phyloP scores from a whole-genome alignment of 2,329 filamentous ascomycete species.

The Fusarium palustre region DNA sequence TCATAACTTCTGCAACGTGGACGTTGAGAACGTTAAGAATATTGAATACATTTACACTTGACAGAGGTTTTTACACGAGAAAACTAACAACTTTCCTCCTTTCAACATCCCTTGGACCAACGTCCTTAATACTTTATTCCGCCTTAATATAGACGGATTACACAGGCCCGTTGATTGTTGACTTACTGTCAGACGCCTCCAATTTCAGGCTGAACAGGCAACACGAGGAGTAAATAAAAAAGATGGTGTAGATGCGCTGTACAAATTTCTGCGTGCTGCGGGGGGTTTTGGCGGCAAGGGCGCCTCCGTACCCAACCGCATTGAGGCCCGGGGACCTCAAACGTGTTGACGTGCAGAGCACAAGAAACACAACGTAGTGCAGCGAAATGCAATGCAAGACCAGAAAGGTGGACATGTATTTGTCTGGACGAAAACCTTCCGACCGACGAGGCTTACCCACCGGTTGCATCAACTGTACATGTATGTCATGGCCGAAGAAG shows the following conservation, averaged over 20 bases:
- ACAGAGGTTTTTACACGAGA: background rate
- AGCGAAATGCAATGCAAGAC: conserved; percentile 28
- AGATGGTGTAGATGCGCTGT: conserved; percentile 60
- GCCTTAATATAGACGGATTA: conserved; percentile 6
- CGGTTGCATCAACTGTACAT: conserved; percentile 31
- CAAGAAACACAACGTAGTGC: conserved; percentile 17
- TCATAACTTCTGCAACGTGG: background rate
- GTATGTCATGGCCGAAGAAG: conserved; percentile 9
- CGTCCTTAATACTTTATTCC: background rate
- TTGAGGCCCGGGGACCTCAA: conserved; percentile 42
- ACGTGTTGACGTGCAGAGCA: conserved; percentile 41
- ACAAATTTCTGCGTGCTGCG: conserved; percentile 53
- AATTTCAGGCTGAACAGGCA: conserved; percentile 30
- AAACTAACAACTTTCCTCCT: background rate
- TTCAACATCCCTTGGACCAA: background rate
- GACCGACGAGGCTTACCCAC: conserved; percentile 41
- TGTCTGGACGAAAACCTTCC: conserved; percentile 35
- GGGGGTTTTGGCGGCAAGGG: conserved; percentile 55
- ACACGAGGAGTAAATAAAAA: conserved; percentile 18
- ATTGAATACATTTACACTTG: conserved; percentile 5
- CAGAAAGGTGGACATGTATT: conserved; percentile 27
- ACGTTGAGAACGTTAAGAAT: background rate
- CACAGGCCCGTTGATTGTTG: background rate
- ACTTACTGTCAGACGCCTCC: conserved; percentile 4
- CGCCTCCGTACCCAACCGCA: conserved; percentile 64